A percentile compares a stretch with the other conserved stretches of the same genome.
phyloP scores from a whole-genome alignment of 192 early-diverging fungal genomes.

The Phlyctochytrium arcticum region DNA sequence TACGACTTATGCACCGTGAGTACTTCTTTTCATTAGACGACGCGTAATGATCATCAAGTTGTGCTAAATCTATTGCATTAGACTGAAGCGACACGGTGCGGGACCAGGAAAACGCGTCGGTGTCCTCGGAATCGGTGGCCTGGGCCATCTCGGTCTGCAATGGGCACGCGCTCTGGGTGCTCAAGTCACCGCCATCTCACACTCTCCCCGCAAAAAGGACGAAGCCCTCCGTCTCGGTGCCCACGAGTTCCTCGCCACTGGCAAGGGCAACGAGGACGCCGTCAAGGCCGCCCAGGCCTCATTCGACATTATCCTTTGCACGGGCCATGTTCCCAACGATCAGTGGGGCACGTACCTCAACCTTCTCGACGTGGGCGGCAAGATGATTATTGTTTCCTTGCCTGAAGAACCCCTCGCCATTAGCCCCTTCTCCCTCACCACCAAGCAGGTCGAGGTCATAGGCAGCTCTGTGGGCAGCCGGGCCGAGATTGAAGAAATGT shows the following conservation, averaged over 20 bases:
- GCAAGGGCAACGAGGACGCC: slow-evolving; percentile 20
- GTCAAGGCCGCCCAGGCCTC: slow-evolving; percentile 35
- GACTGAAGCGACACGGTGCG: slow-evolving; percentile 48
- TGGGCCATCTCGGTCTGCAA: slow-evolving; percentile 34
- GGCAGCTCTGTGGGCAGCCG: slow-evolving; percentile 63
- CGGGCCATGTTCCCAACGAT: neutral
- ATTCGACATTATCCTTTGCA: slow-evolving; percentile 26
- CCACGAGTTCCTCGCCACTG: slow-evolving; percentile 23
- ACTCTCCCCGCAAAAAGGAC: slow-evolving; percentile 21
- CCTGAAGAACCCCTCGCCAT: slow-evolving; percentile 54
- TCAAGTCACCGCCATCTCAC: slow-evolving; percentile 19
- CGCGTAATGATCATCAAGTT: neutral
- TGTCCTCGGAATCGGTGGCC: slow-evolving; percentile 74
- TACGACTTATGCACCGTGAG: slow-evolving; percentile 63
- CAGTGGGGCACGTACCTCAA: slow-evolving; percentile 14
- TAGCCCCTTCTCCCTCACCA: slow-evolving; percentile 22
- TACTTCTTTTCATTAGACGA: neutral
- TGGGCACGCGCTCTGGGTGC: slow-evolving; percentile 53
- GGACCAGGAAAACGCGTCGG: slow-evolving; percentile 64
- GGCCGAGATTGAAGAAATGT: slow-evolving; percentile 53
- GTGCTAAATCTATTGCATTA: neutral
- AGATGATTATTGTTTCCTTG: slow-evolving; percentile 56
- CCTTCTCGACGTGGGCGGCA: slow-evolving; percentile 48
- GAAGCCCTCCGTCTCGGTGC: slow-evolving; percentile 24
- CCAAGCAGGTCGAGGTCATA: slow-evolving; percentile 42